Base-by-base conservation (phyloP, 345 rosid species). In the Eutrema yunnanense region DNA sequence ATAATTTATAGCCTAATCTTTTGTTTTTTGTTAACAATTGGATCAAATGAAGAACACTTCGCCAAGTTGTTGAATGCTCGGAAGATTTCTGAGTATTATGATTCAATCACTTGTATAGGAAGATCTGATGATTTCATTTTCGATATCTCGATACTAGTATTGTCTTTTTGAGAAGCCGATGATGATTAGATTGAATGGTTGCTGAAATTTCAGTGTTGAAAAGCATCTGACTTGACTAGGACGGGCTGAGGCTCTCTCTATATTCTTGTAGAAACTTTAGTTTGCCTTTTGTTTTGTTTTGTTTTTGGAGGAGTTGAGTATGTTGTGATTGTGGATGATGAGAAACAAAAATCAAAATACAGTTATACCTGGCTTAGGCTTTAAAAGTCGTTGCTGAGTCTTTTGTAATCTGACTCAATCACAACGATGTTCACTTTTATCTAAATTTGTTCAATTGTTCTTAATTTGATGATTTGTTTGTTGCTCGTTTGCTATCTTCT, bases 331-430 rank as follows among this genome's bases (percentile, higher is more conserved):
- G 71, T 69, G 79, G 2, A 63, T 76, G 75, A 76, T 76, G 79
- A 76, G 64, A 69, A 76, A 0, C 75, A 76, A 76, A 67, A 61
- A 48, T 69, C 27, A 71, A 76, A 63, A 69, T 47, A 69, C 79
- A 76, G 79, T 76, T 76, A 76, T 76, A 75, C 79, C 79, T 76
- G 75, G 46, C 79, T 76, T 69, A 76, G 79, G 75, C 61, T 62
- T 37, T 29, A 13, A 0, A 32, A 32, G 71, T 34, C 61, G 75
- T 9, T 76, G 75, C 75, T 76, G 79, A 76, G 64, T 63, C 47
- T 69, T 76, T 69, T 76, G 61, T 48, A 48, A 53, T 63, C 79
- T 76, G 79, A 76, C 79, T n/a, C n/a, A n/a, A n/a, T n/a, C n/a
- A n/a, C n/a, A n/a, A n/a, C n/a, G n/a, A n/a, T n/a, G n/a, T n/a